A percentile compares a stretch with the other conserved stretches of the same genome.
Conservation (phyloP, 2,329 filamentous ascomycete species). For the Alternaria triticimaculans region DNA sequence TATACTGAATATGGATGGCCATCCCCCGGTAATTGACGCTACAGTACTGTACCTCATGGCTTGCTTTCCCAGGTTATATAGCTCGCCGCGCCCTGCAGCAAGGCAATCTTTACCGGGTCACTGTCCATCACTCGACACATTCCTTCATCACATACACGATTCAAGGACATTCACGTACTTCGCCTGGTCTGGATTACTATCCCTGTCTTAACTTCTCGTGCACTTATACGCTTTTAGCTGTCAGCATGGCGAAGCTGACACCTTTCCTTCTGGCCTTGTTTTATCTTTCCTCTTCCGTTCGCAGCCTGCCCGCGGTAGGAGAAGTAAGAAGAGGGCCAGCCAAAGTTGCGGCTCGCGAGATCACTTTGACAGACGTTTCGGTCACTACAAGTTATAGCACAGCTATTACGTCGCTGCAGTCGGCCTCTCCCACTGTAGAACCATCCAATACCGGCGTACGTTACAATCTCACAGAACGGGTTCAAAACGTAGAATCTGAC, state of each 20-base stretch:
- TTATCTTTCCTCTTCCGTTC: conserved; percentile 30
- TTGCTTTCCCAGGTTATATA: conserved; percentile 31
- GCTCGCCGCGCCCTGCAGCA: conserved; percentile 7
- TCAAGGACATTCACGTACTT: conserved; percentile 8
- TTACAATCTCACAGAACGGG: neutral
- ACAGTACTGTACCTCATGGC: conserved; percentile 8
- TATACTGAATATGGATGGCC: conserved; percentile 25
- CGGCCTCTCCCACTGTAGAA: conserved; percentile 29
- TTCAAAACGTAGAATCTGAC: conserved; percentile 7
- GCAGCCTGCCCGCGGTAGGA: conserved; percentile 30
- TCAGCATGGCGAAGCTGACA: conserved; percentile 36
- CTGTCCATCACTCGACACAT: conserved; percentile 40
- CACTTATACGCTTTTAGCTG: conserved; percentile 1
- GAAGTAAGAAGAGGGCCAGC: conserved; percentile 17
- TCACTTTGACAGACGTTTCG: conserved; percentile 28
- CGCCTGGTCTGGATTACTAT: conserved; percentile 19
- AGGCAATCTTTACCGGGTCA: conserved; percentile 25
- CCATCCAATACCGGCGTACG: conserved; percentile 40
- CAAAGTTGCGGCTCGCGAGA: conserved; percentile 26
- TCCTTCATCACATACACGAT: conserved; percentile 27
- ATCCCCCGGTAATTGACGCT: conserved; percentile 29
- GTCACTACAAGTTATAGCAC: conserved; percentile 44
- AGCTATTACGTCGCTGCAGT: conserved; percentile 36
- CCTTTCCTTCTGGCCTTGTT: conserved; percentile 32
- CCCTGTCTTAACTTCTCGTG: conserved; percentile 23